Conservation (phyloP, 352 stramenopile species). For the Elongisporangium undulatum region DNA sequence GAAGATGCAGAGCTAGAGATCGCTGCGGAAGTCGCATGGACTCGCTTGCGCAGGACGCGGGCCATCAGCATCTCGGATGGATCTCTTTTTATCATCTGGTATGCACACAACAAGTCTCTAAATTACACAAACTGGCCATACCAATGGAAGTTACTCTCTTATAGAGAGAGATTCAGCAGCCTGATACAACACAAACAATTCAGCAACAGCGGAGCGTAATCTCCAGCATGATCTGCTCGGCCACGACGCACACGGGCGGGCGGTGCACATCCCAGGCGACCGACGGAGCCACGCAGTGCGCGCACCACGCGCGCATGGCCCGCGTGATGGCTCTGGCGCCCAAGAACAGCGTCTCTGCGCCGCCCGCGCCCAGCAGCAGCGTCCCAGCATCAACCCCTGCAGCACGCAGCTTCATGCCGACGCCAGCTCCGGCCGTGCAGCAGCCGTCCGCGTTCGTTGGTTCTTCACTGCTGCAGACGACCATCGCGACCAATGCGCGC, state of each 20-base stretch:
- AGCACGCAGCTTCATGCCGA: neutral
- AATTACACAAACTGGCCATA: neutral
- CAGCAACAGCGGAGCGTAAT: neutral
- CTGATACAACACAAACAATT: neutral
- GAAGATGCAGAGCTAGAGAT: neutral
- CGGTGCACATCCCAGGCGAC: slow-evolving; percentile 52
- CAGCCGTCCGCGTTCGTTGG: neutral
- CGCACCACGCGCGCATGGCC: slow-evolving; percentile 76
- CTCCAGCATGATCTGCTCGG: slow-evolving; percentile 17
- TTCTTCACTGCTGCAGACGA: neutral
- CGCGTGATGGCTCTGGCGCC: slow-evolving; percentile 76
- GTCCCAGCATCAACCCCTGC: neutral
- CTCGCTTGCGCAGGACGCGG: neutral
- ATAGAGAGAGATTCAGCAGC: slow-evolving; percentile 1
- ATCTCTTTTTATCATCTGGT: neutral
- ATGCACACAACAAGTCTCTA: neutral
- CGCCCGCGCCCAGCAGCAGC: slow-evolving; percentile 2
- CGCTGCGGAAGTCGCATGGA: neutral
- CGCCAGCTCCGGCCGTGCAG: neutral
- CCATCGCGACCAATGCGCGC: neutral
- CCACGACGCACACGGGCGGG: slow-evolving; percentile 60
- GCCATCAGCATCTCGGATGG: neutral
- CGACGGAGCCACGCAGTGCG: slow-evolving; percentile 38
- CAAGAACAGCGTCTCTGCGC: slow-evolving; percentile 23
- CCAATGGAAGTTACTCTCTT: neutral